Evolutionary conservation across 1,139 yeast species (phyloP).

Genomic region (Meyerozyma carpophila): DNA sequence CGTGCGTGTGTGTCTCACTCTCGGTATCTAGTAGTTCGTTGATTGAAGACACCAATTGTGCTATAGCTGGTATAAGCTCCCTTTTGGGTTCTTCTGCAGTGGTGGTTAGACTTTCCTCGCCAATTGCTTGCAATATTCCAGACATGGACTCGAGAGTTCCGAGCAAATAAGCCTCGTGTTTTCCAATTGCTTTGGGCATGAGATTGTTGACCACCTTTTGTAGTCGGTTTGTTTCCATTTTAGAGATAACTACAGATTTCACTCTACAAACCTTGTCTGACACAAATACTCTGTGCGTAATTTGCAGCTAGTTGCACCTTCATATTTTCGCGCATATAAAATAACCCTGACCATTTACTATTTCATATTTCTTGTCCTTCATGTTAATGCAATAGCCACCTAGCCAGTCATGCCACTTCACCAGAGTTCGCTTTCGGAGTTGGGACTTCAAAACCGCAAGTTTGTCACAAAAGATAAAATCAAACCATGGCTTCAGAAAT

Average conservation of each 20-base stretch:
- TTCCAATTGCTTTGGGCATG: background rate
- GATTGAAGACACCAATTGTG: background rate
- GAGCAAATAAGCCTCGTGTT: background rate
- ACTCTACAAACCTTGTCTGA: no score
- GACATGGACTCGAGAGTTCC: background rate
- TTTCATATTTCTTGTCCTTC: background rate
- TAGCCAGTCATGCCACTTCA: background rate
- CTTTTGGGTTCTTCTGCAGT: background rate
- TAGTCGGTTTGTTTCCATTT: background rate
- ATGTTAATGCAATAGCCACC: background rate
- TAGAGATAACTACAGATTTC: no score
- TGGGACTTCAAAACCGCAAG: background rate
- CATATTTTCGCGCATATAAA: no score
- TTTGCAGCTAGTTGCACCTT: no score
- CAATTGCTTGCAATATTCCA: background rate
- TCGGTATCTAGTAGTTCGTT: background rate
- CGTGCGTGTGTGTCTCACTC: no score
- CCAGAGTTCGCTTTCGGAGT: background rate
- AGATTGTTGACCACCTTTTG: background rate
- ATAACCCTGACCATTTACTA: no score
- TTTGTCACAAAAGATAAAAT: slow-evolving; percentile 19
- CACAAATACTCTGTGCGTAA: no score
- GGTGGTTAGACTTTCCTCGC: no score
- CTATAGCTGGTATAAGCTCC: background rate
- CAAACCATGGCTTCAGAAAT: slow-evolving; percentile 63